These are phyloP conservation scores for Aspergillus thermomutatus DNA, from an alignment of 2,329 filamentous ascomycete species.

Conservation along the genomic window DNA sequence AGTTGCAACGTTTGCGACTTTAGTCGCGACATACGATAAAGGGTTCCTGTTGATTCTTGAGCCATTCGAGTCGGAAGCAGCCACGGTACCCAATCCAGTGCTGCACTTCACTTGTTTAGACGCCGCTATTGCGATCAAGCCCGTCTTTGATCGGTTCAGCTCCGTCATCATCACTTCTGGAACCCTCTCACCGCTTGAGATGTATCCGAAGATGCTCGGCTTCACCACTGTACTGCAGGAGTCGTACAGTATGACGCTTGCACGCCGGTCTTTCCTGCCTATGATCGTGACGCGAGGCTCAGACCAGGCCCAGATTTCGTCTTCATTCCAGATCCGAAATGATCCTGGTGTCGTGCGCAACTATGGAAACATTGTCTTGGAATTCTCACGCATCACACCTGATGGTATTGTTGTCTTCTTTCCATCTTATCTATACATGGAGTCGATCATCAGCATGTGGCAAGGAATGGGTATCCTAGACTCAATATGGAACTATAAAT, in stretches of 20 bases:
- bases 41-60: constrained; percentile 96
- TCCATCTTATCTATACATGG: constrained; percentile 98
- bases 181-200: constrained; percentile 93
- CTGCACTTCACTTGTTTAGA: constrained; percentile 96
- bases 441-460: constrained; percentile 98
- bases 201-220: constrained; percentile 98
- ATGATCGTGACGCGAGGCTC: constrained; percentile 97
- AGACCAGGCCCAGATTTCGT: constrained; percentile 89
- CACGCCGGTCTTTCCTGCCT: constrained; percentile 88
- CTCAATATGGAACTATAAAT: constrained; percentile 98
- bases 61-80: constrained; percentile 91
- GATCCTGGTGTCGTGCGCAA: constrained; percentile 96
- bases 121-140: constrained; percentile 95
- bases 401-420: constrained; percentile 99
- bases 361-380: constrained; percentile 87
- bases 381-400: constrained; percentile 93
- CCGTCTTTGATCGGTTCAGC: constrained; percentile 94
- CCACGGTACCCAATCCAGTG: constrained; percentile 94
- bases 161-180: constrained; percentile 98
- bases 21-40: constrained; percentile 94
- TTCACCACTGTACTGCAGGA: constrained; percentile 92
- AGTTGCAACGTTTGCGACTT: constrained; percentile 93
- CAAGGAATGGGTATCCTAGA: constrained; percentile 97
- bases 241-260: constrained; percentile 95
- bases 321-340: constrained; percentile 90